Base-by-base conservation (phyloP, 495 filamentous ascomycete genomes). In the Neurospora sp. region DNA sequence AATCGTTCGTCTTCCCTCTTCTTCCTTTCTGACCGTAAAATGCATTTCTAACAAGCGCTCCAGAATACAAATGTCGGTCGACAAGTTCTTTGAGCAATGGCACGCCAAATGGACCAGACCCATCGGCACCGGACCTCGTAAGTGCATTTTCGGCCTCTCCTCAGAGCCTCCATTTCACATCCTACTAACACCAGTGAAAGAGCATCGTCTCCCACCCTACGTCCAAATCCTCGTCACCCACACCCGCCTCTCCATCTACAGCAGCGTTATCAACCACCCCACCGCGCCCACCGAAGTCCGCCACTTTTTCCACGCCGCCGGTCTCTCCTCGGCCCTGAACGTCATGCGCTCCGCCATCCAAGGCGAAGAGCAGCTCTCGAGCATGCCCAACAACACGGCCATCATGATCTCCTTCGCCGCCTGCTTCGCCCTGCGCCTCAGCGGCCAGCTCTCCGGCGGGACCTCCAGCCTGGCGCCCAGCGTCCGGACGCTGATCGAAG, bases 381-480 rank as follows among this genome's bases (percentile, higher is more conserved):
- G 90, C 11, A 92, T 93, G 90, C 91, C 91, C 5, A 93, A 92
- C 81, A 92, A 93, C 73, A 92, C 91, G 0, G 88, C 89, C 46
- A 92, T 92, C 74, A 92, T 92, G 91, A 91, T 92, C 31, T 91
- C 90, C 5, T 93, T 91, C 71, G 90, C 90, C 1, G 91, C 91
- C 20, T 91, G 90, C 75, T 90, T 91, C 68, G 89, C 90, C 1
- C 83, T 93, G 27, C 87, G 87, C 41, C 86, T 92, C 9, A 89
- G 88, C 74, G 84, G 87, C 1, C 86, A 89, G 70, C 85, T 87
- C 12, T 81, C 85, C 7, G 84, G 83, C 38, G 53, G 53, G 12
- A 86, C 86, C 73, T 89, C 88, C 11, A 89, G 86, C 53, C 79
- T 92, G 5, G 89, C 90, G 10, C 90, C 90, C 1, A 92, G 91